Evolutionary conservation across 768 basidiomycete species (phyloP), one percentile per base, ranked within the genome.

Genomic region (Exidia glandulosa): DNA sequence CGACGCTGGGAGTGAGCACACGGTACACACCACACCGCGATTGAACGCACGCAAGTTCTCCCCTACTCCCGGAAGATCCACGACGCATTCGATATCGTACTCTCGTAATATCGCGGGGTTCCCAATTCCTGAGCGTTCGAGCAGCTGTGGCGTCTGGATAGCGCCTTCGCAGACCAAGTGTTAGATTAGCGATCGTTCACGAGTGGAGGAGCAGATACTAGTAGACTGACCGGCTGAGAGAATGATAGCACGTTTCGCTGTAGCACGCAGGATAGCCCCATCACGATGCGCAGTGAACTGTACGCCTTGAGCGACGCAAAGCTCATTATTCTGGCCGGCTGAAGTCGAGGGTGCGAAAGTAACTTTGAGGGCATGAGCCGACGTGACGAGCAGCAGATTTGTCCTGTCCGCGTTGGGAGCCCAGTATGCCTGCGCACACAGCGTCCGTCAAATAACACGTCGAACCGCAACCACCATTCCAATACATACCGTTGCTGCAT

Each of bases 11-110:
- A 6, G 41, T 7, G 19, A 19, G 57, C 47, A 29, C 48, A 37
- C 16, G 56, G 37, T n/a, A 62, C 48, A 32, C 56, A 57, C 31
- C 56, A 37, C 23, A 50, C 47, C 25, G 16, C 57, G 13, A 61
- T 58, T 60, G 60, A 19, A 69, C 72, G 70, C 67, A 61, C 71
- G 75, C 32, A 74, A 66, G 61, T 76, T 74, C 58, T 75, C 72
- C 9, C 78, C 78, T 2, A 79, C 76, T 1, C 76, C 76, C 25
- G 73, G 71, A 4, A 78, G 64, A 54, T 78, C 70, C 2, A 75
- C 67, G 2, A 72, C n/a, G 0, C 67, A 66, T 19, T 66, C 27
- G 32, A 79, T 62, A 0, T 68, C 70, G 19, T 63, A 62, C 14
- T 65, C 30, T 48, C 67, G 59, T 0, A 79, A 70, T 1, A 74